Percentiles rank a stretch among this genome's conserved stretches.
Conservation (phyloP, 139 green algal species). For the Axilococcus clingmanii region DNA sequence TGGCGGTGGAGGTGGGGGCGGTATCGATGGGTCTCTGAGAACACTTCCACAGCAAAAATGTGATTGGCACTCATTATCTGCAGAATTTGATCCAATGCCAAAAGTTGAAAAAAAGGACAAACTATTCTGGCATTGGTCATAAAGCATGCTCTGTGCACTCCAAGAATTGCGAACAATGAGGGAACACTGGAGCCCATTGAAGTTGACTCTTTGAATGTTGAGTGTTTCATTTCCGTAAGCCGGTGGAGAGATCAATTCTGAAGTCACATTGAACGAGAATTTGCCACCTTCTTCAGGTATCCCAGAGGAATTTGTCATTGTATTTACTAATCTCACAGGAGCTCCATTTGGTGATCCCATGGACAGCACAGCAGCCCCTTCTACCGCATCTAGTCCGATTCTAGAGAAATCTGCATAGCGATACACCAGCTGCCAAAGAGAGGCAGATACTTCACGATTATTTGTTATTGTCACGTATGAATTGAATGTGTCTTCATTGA, state of each 20-base stretch:
- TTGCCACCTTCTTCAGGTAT: constrained; percentile 7
- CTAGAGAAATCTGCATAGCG: background rate
- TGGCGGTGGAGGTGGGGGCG: too few relatives aligned
- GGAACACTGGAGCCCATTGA: constrained; percentile 30
- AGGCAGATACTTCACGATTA: constrained; percentile 21
- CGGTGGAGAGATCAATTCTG: background rate
- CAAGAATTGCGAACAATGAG: background rate
- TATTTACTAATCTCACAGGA: constrained; percentile 17
- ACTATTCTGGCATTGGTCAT: constrained; percentile 1
- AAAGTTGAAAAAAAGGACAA: constrained; percentile 9
- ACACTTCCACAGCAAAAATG: constrained; percentile 21
- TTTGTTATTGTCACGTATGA: constrained; percentile 14
- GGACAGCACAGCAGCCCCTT: constrained; percentile 16
- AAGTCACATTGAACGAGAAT: constrained; percentile 8
- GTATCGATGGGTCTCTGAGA: background rate
- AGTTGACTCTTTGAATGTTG: constrained; percentile 7
- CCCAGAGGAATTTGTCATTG: background rate
- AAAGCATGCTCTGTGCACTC: background rate
- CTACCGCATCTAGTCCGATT: background rate
- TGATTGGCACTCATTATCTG: constrained; percentile 14
- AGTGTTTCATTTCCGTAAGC: background rate
- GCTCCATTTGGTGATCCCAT: constrained; percentile 1
- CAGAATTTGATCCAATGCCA: background rate
- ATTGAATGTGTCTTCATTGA: background rate
- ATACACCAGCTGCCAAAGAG: constrained; percentile 22